These are phyloP conservation scores for Cordyceps militaris DNA, from an alignment of 2,329 filamentous ascomycete species.

Conservation along the genomic window DNA sequence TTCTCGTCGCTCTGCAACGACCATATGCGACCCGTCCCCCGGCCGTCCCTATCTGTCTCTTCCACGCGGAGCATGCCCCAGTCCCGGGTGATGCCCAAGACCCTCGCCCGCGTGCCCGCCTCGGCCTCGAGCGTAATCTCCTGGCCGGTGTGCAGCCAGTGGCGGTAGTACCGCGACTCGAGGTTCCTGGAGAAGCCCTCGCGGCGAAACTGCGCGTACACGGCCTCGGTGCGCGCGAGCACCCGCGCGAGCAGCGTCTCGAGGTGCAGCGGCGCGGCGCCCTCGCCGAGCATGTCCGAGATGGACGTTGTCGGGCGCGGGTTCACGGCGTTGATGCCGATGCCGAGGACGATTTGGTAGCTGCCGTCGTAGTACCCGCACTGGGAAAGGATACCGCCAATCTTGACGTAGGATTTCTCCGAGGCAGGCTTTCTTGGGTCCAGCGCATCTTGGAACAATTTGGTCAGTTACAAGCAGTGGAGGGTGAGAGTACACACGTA, in stretches of 20 bases:
- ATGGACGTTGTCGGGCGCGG: constrained; percentile 80
- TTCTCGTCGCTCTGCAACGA: constrained; percentile 93
- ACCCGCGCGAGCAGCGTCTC: constrained; percentile 80
- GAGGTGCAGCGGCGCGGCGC: constrained; percentile 52
- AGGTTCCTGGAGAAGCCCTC: constrained; percentile 68
- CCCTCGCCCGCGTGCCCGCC: constrained; percentile 64
- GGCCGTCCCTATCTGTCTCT: constrained; percentile 68
- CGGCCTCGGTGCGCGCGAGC: constrained; percentile 66
- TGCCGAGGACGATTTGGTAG: constrained; percentile 80
- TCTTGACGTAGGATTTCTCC: constrained; percentile 64
- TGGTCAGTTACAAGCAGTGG: neutral
- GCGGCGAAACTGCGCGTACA: constrained; percentile 69
- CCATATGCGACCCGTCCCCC: constrained; percentile 69
- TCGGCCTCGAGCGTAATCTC: constrained; percentile 70
- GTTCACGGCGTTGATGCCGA: constrained; percentile 83
- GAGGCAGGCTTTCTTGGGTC: constrained; percentile 50
- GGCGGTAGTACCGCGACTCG: constrained; percentile 68
- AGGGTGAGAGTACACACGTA: constrained; percentile 28
- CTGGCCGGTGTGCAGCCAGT: constrained; percentile 80
- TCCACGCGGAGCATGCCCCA: constrained; percentile 83
- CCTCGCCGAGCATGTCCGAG: constrained; percentile 57
- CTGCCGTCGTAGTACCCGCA: constrained; percentile 68
- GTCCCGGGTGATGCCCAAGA: constrained; percentile 84
- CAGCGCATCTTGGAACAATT: constrained; percentile 45
- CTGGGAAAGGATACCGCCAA: constrained; percentile 88